Percentiles rank a stretch among this genome's conserved stretches.
These are phyloP conservation scores for Citrullus colocynthis DNA, from an alignment of 306 rosid genomes.

Conservation along the genomic window DNA sequence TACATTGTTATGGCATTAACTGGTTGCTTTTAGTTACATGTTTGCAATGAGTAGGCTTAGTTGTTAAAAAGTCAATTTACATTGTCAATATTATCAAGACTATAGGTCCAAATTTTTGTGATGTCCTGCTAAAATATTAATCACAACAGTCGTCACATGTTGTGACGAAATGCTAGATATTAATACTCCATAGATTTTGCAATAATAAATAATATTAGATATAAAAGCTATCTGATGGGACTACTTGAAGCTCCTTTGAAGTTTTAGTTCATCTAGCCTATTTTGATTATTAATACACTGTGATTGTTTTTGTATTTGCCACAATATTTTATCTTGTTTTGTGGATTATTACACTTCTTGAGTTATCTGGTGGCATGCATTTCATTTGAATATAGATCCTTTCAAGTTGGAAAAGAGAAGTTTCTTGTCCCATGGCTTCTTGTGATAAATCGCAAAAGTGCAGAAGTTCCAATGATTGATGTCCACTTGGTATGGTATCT, in stretches of 20 bases:
- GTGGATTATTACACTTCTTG: background rate
- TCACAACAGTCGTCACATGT: background rate
- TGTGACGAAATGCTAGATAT: background rate
- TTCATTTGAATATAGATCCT: constrained; percentile 47
- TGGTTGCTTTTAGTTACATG: background rate
- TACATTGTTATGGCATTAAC: background rate
- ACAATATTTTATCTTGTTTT: background rate
- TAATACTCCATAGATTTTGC: background rate
- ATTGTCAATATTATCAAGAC: background rate
- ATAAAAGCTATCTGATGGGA: background rate
- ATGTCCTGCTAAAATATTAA: background rate
- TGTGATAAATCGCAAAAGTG: constrained; percentile 79
- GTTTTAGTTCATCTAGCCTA: background rate
- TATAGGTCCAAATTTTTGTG: background rate
- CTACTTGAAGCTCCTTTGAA: background rate
- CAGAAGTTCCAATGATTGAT: constrained; percentile 81
- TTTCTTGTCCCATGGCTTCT: constrained; percentile 88
- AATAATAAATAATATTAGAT: background rate
- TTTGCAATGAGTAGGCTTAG: background rate
- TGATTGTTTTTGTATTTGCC: background rate
- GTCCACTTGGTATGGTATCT: constrained; percentile 52
- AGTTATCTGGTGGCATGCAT: constrained; percentile 6
- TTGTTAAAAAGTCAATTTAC: background rate
- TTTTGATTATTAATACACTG: background rate
- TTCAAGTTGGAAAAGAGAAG: constrained; percentile 93